These are phyloP conservation scores for Peronosclerospora sorghi DNA, from an alignment of 352 stramenopile genomes.

Conservation along the genomic window DNA sequence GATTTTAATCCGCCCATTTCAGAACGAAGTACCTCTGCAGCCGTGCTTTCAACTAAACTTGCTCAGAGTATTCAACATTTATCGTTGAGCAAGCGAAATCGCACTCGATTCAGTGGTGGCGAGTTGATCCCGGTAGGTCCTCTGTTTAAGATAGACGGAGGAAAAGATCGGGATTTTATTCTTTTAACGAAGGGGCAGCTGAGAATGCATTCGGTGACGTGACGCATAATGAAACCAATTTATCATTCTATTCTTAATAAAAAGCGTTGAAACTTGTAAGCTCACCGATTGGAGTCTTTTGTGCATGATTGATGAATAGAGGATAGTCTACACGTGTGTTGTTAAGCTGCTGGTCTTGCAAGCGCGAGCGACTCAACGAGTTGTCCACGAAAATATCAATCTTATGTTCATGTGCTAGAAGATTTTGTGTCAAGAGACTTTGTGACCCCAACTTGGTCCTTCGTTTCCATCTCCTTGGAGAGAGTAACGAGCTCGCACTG, in stretches of 20 bases:
- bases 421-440: constrained; percentile 17
- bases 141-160: constrained; percentile 68
- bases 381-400: constrained; percentile 18
- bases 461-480: too few relatives aligned
- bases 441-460: constrained; percentile 4
- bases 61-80: constrained; percentile 19
- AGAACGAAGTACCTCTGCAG: constrained; percentile 19
- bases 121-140: constrained; percentile 55
- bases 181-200: constrained; percentile 59
- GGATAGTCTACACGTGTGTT: too few relatives aligned
- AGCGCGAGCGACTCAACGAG: constrained; percentile 6
- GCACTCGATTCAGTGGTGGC: constrained; percentile 38
- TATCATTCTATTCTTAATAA: constrained; percentile 65
- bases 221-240: constrained; percentile 65
- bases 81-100: constrained; percentile 18
- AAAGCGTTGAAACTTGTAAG: not conserved
- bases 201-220: too few relatives aligned
- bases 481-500: not conserved
- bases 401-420: constrained; percentile 18
- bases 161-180: constrained; percentile 74
- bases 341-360: too few relatives aligned
- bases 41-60: constrained; percentile 18
- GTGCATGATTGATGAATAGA: constrained; percentile 13
- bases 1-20: too few relatives aligned
- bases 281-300: not conserved